Evolutionary conservation across 2,329 filamentous ascomycete species (phyloP), one percentile per base, ranked within the genome.

Genomic region (Pestalotiopsis sp.): DNA sequence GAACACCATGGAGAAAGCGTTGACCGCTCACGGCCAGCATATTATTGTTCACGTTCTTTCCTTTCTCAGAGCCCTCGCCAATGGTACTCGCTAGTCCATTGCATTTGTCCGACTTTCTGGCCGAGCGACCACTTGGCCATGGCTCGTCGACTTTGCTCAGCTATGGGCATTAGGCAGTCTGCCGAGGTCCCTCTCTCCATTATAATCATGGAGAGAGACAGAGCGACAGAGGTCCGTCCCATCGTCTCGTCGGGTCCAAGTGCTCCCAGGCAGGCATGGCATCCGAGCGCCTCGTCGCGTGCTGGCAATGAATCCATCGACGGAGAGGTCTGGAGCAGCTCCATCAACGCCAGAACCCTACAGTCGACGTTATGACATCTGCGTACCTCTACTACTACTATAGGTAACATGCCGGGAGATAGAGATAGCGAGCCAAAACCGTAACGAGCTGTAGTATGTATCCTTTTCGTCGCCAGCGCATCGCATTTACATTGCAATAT

Each of bases 401-500:
- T 20, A 52, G 41, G 41, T 14, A 17, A 45, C 2, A 45, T 36
- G 31, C 31, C 31, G 13, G 17, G 41, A 39, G 38, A 52, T 3
- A 52, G 45, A 52, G 45, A 52, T 17, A 52, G 17, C 17, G n/a
- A 52, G 45, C 45, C 17, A 52, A 20, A 52, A 20, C 3, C 45
- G 20, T n/a, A 20, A 17, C 17, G 45, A 52, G 17, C 17, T 49
- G 4, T 17, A 17, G 41, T 4, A 52, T 52, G 45, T 52, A 52
- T 17, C 45, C 31, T 36, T 36, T 52, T n/a, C 45, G n/a, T 20
- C 17, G 20, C 45, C 45, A 20, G 17, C 20, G 45, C 14, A 64
- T 17, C 20, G 61, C 61, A 64, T 64, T 64, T 36, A 36, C 61
- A n/a, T 59, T 36, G 59, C 59, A 66, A 56, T 66, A 36, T 66